Evolutionary conservation across 2,329 filamentous ascomycete species (phyloP).

Genomic region (Aspergillus ustus): DNA sequence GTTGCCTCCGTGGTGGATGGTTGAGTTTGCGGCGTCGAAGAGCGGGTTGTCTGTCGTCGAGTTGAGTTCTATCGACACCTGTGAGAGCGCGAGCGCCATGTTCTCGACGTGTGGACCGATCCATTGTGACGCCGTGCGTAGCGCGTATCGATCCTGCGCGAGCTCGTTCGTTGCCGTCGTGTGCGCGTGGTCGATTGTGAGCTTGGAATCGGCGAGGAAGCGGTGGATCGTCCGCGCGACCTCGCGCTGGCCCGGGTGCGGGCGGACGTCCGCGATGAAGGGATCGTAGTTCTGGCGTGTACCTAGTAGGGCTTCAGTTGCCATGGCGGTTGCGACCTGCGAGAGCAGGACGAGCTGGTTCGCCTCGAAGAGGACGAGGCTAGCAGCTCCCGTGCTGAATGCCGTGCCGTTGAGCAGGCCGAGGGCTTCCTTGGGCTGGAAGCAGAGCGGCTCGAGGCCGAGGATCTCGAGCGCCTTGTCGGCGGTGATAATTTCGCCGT

Average conservation of each 20-base stretch:
- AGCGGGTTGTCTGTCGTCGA: conserved; percentile 71
- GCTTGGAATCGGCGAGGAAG: conserved; percentile 55
- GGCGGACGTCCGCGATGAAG: conserved; percentile 62
- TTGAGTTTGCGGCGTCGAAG: conserved; percentile 51
- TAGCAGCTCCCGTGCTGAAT: conserved; percentile 51
- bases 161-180: conserved; percentile 37
- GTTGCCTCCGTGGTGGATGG: conserved; percentile 67
- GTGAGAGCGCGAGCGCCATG: conserved; percentile 59
- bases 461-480: conserved; percentile 38
- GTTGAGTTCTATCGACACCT: conserved; percentile 66
- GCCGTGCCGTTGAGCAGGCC: conserved; percentile 58
- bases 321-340: conserved; percentile 66
- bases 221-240: conserved; percentile 58
- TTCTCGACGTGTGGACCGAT: conserved; percentile 70
- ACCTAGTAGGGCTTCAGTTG: conserved; percentile 62
- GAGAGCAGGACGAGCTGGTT: conserved; percentile 58
- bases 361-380: conserved; percentile 57
- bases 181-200: conserved; percentile 9
- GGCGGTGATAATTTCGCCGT: conserved; percentile 31
- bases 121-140: conserved; percentile 70
- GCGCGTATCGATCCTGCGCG: conserved; percentile 67
- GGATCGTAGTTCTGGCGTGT: conserved; percentile 61
- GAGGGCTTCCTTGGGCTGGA: conserved; percentile 58
- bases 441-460: conserved; percentile 36
- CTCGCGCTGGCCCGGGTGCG: conserved; percentile 66